Evolutionary conservation across 2,329 filamentous ascomycete genomes (phyloP).

Genomic region (Ophiostoma ulmi): DNA sequence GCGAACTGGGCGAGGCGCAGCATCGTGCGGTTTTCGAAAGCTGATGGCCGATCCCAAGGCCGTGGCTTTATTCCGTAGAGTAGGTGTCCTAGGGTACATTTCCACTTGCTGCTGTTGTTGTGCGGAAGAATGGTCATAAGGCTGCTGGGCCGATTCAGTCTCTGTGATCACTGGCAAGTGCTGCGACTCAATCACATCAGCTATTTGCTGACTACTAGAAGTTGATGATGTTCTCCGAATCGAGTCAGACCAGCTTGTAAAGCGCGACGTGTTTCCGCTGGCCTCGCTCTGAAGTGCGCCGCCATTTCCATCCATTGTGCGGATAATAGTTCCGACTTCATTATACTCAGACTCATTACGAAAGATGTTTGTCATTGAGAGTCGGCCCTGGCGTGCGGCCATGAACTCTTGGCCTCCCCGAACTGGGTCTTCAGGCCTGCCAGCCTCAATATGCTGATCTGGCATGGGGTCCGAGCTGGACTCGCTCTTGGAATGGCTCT

Average conservation of each 20-base stretch:
- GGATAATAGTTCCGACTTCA: conserved; percentile 18
- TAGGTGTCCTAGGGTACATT: neutral
- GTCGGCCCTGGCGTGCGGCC: conserved; percentile 24
- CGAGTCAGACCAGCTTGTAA: conserved; percentile 28
- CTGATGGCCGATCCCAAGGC: neutral
- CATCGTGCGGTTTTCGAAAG: neutral
- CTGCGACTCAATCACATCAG: neutral
- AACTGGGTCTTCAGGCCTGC: conserved; percentile 31
- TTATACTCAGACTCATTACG: conserved; percentile 14
- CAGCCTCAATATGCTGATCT: conserved; percentile 51
- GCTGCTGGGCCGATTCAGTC: neutral
- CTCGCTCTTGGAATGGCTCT: conserved; percentile 25
- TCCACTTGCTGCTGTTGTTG: neutral
- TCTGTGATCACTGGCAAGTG: conserved; percentile 22
- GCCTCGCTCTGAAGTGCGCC: conserved; percentile 1
- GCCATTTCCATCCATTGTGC: neutral
- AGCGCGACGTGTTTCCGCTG: conserved; percentile 24
- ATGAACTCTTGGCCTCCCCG: conserved; percentile 13
- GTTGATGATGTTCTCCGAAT: conserved; percentile 16
- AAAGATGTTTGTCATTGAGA: conserved; percentile 21
- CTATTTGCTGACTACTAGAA: conserved; percentile 14
- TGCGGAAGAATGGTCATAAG: neutral
- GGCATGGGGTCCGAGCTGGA: conserved; percentile 18
- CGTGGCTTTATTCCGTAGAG: too few relatives aligned
- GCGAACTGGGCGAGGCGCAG: neutral